phyloP scores from a whole-genome alignment of 306 rosid species.

The Mucuna pruriens region DNA sequence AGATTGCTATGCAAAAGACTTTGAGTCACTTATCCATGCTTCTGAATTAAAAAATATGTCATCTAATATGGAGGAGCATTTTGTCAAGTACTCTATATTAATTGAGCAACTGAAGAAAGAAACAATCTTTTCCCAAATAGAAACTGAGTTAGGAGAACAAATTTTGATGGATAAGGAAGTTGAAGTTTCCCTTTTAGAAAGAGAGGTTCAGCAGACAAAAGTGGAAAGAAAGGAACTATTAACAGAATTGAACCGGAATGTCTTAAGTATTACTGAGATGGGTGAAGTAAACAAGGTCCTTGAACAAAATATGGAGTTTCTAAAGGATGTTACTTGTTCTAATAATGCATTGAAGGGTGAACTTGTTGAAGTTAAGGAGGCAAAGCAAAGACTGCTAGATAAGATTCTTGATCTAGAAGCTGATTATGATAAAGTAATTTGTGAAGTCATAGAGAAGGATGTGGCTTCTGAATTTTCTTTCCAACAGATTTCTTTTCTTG shows the following conservation, averaged over 20 bases:
- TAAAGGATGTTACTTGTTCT: constrained; percentile 50
- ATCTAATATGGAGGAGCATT: constrained; percentile 54
- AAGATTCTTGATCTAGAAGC: constrained; percentile 56
- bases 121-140: constrained; percentile 57
- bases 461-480: constrained; percentile 44
- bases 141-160: constrained; percentile 50
- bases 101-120: constrained; percentile 66
- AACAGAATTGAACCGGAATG: constrained; percentile 49
- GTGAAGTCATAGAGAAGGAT: constrained; percentile 55
- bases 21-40: constrained; percentile 66
- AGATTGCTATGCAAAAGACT: constrained; percentile 66
- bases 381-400: constrained; percentile 48
- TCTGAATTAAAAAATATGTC: constrained; percentile 59
- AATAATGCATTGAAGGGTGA: constrained; percentile 58
- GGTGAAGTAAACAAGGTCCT: constrained; percentile 54
- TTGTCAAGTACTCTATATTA: constrained; percentile 36
- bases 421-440: constrained; percentile 49
- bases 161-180: constrained; percentile 56
- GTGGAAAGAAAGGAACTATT: constrained; percentile 50
- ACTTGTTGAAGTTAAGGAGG: constrained; percentile 51
- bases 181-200: constrained; percentile 53
- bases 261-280: constrained; percentile 47
- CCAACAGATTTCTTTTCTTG: constrained; percentile 53
- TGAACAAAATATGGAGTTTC: constrained; percentile 52
- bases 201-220: constrained; percentile 48